Evolutionary conservation across 257 asterid species (phyloP), one percentile per base, ranked within the genome.

Genomic region (Cordia subcordata): DNA sequence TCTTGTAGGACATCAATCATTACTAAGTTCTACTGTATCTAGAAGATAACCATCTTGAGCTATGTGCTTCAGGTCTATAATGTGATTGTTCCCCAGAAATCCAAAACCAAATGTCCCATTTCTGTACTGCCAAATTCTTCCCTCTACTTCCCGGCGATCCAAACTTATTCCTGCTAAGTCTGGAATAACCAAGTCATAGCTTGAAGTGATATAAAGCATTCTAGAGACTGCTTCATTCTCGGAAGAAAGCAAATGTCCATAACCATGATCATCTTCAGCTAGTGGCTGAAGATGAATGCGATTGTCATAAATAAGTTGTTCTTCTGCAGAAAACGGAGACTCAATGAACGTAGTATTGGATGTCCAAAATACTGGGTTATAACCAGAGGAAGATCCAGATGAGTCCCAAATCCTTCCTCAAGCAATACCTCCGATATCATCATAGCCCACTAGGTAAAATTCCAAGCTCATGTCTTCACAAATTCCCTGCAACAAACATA

Each of bases 31-130:
- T 52, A 75, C 44, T 1, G 80, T 39, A 68, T 85, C 93, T 39
- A 84, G 68, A 60, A 88, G 66, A 55, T 35, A 70, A 21, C 88
- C 93, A 60, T 82, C 68, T 62, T 37, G 63, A 16, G 82, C 82
- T 35, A 91, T 75, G 64, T 69, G 90, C 81, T 77, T 85, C 71
- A 91, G 55, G 81, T 91, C 96, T 47, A 82, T 55, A 53, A 82
- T 66, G 54, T 69, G 71, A 63, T 77, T 56, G 57, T 88, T 81
- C 46, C 88, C 79, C 61, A 83, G 82, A 73, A 88, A 85, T 37
- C 96, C 98, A 59, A 83, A 91, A 39, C 98, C 98, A 49, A 82
- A 79, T 8, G 88, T 80, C 55, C 95, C 95, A 56, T 88, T 76
- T 60, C 53, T 66, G 52, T 88, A 88, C 70, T 68, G 84, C 96